Percentiles rank a stretch among this genome's conserved stretches.
Conservation (phyloP, 768 basidiomycete species). For the Boletus eberwhitei region DNA sequence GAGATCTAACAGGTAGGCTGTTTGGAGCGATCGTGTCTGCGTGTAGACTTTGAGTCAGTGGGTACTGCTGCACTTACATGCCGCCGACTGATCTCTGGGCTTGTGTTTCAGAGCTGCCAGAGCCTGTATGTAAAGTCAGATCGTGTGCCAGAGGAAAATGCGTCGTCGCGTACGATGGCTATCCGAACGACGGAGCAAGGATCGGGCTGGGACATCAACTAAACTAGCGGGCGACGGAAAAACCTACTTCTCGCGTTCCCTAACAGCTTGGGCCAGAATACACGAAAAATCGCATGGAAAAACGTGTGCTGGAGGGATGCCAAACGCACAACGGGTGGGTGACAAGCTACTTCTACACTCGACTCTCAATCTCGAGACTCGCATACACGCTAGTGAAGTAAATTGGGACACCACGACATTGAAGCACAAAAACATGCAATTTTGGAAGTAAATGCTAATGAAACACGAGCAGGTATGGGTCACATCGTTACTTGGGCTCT, state of each 20-base stretch:
- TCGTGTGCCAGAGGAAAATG: not conserved
- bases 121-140: conserved; percentile 13
- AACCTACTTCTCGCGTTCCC: too few species aligned
- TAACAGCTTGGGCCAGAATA: too few species aligned
- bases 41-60: not conserved
- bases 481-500: conserved; percentile 21
- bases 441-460: conserved; percentile 1
- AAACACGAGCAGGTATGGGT: not conserved
- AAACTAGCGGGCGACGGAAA: too few species aligned
- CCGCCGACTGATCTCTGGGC: conserved; percentile 21
- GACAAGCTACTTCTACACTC: not conserved
- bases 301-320: too few species aligned
- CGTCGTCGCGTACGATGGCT: conserved; percentile 22
- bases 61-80: conserved; percentile 11
- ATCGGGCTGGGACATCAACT: conserved; percentile 9
- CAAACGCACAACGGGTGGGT: too few species aligned
- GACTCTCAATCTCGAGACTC: not conserved
- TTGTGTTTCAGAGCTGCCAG: conserved; percentile 25
- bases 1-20: conserved; percentile 30
- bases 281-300: too few species aligned
- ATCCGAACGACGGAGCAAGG: conserved; percentile 15
- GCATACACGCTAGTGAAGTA: not conserved
- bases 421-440: not conserved
- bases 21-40: not conserved
- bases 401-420: not conserved